Evolutionary conservation across 805 yeast genomes (phyloP).

Genomic region (Zygoascus bituminiphila): DNA sequence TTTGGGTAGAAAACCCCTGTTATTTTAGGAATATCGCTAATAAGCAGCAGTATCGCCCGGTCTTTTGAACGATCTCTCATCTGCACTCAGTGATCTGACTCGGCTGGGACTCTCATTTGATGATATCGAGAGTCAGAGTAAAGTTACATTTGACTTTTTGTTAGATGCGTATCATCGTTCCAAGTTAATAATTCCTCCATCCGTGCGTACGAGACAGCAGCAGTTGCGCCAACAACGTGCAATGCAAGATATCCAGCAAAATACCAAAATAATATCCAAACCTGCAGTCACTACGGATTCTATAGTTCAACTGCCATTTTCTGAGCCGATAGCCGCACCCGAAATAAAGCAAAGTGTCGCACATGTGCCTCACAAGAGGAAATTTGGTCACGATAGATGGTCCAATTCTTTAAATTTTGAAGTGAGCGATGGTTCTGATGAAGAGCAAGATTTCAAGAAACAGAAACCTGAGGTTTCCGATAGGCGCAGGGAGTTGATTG

Average conservation of each 20-base stretch:
- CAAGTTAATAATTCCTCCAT: background rate
- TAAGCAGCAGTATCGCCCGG: background rate
- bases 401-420: constrained; percentile 14
- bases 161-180: constrained; percentile 6
- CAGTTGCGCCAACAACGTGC: background rate
- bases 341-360: background rate
- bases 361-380: background rate
- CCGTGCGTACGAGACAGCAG: background rate
- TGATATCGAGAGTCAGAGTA: constrained; percentile 19
- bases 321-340: background rate
- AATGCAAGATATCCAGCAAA: background rate
- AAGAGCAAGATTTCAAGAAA: constrained; percentile 8
- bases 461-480: background rate
- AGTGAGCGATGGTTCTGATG: constrained; percentile 19
- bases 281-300: background rate
- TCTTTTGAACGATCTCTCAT: background rate
- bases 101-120: constrained; percentile 22
- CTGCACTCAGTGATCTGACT: constrained; percentile 18
- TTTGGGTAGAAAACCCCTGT: too few species aligned
- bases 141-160: constrained; percentile 11
- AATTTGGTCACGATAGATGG: constrained; percentile 22
- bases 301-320: background rate
- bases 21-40: too few species aligned
- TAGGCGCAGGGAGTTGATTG: constrained; percentile 8
- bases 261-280: background rate